Evolutionary conservation across 495 filamentous ascomycete genomes (phyloP).

Genomic region (Talaromyces trachyspermus): DNA sequence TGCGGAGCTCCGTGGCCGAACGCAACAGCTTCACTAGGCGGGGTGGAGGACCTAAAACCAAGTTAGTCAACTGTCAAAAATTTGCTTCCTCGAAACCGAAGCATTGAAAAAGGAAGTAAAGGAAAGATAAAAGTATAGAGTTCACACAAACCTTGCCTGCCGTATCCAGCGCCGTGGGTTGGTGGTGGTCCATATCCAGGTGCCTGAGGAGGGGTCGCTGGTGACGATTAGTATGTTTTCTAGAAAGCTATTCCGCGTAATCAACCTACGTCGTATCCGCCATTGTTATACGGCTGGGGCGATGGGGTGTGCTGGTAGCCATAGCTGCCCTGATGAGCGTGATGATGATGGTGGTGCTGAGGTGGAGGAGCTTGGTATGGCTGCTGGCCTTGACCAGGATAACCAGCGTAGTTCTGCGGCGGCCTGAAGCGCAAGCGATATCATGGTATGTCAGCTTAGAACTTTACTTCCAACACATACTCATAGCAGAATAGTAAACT

Average conservation of each 20-base stretch:
- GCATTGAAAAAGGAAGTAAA: background rate
- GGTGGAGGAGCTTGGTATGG: too few relatives aligned
- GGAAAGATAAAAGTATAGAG: background rate
- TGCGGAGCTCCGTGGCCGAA: slow-evolving; percentile 78
- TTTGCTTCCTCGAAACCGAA: too few relatives aligned
- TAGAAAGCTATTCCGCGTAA: background rate
- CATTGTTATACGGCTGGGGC: slow-evolving; percentile 29
- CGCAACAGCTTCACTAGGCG: slow-evolving; percentile 36
- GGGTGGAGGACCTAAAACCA: slow-evolving; percentile 24
- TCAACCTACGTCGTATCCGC: slow-evolving; percentile 34
- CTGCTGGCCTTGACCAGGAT: slow-evolving; percentile 43
- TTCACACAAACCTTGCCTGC: slow-evolving; percentile 26
- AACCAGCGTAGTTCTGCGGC: slow-evolving; percentile 34
- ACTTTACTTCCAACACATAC: background rate
- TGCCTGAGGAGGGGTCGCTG: slow-evolving; percentile 19
- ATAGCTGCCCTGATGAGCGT: slow-evolving; percentile 32
- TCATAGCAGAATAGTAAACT: slow-evolving; percentile 11
- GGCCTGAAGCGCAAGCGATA: slow-evolving; percentile 18
- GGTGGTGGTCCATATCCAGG: slow-evolving; percentile 26
- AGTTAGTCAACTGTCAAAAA: background rate
- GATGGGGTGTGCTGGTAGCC: slow-evolving; percentile 38
- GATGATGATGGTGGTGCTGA: slow-evolving; percentile 26
- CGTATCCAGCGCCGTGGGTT: slow-evolving; percentile 29
- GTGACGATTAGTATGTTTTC: slow-evolving; percentile 14
- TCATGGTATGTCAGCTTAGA: background rate